These are phyloP conservation scores for Penicillium sp. DNA, from an alignment of 2,329 filamentous ascomycete genomes.

Conservation along the genomic window DNA sequence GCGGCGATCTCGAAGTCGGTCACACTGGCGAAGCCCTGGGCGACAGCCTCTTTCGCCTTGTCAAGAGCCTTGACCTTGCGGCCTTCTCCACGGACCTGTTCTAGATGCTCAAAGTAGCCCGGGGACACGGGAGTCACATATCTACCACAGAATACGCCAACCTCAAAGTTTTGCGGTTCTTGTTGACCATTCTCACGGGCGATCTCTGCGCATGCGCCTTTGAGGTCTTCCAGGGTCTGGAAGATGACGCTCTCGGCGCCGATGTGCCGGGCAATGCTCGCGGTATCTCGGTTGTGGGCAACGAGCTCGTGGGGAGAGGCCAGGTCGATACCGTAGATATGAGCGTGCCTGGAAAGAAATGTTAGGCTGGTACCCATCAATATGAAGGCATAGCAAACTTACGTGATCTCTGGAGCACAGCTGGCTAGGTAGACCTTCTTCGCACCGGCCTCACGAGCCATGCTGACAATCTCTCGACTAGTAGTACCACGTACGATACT, in stretches of 20 bases:
- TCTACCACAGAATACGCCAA: conserved; percentile 85
- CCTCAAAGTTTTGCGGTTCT: conserved; percentile 68
- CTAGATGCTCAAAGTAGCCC: conserved; percentile 78
- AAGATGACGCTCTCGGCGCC: conserved; percentile 75
- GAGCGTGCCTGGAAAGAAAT: conserved; percentile 56
- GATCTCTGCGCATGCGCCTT: conserved; percentile 71
- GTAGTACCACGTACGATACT: conserved; percentile 86
- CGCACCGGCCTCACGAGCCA: conserved; percentile 82
- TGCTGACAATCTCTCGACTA: conserved; percentile 71
- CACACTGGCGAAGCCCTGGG: conserved; percentile 60
- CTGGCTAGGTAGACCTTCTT: conserved; percentile 78
- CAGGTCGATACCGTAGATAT: conserved; percentile 81
- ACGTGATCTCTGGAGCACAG: conserved; percentile 75
- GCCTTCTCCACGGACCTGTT: conserved; percentile 67
- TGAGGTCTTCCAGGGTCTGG: conserved; percentile 74
- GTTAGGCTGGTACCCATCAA: conserved; percentile 25
- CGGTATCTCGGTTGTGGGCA: conserved; percentile 62
- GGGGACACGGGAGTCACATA: conserved; percentile 78
- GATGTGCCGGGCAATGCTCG: conserved; percentile 64
- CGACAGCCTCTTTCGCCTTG: conserved; percentile 61
- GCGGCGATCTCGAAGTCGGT: conserved; percentile 61
- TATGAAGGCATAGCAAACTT: conserved; percentile 16
- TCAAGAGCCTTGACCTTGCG: conserved; percentile 65
- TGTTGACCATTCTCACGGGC: conserved; percentile 53
- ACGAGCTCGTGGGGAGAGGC: conserved; percentile 69